phyloP scores from a whole-genome alignment of 371 early-diverging fungal genomes.

The Lichtheimia ramosa region DNA sequence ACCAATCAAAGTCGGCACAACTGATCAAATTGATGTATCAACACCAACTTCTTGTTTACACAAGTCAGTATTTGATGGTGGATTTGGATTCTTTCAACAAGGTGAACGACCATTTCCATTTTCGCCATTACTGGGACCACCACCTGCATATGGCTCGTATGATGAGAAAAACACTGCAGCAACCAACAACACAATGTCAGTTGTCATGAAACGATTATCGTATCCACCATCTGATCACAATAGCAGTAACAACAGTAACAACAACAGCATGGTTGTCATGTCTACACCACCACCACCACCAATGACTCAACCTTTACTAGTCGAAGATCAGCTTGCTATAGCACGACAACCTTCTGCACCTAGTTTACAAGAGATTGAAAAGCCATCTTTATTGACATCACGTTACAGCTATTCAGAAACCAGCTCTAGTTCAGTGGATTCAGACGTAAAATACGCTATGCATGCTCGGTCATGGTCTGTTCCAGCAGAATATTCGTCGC shows the following conservation, averaged over 20 bases:
- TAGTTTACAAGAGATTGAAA: constrained; percentile 11
- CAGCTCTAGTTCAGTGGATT: background rate
- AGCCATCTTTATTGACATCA: background rate
- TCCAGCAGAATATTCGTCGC: constrained; percentile 56
- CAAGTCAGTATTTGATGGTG: constrained; percentile 12
- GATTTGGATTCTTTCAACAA: constrained; percentile 16
- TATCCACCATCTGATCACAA: background rate
- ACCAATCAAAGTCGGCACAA: constrained; percentile 13
- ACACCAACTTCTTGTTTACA: background rate
- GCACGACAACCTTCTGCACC: constrained; percentile 15
- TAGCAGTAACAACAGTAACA: background rate
- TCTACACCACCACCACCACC: background rate
- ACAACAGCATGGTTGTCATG: background rate
- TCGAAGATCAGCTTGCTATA: constrained; percentile 2
- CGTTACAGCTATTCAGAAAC: constrained; percentile 5
- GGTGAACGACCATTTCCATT: constrained; percentile 1
- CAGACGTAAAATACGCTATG: background rate
- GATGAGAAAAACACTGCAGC: background rate
- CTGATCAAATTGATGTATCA: background rate
- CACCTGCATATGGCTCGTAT: constrained; percentile 6
- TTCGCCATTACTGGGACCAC: constrained; percentile 9
- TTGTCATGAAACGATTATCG: background rate
- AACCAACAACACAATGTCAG: background rate
- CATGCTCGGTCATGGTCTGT: constrained; percentile 16
- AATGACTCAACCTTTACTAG: background rate